Conservation (phyloP, 441 rosid species). For the Macaranga tanarius region DNA sequence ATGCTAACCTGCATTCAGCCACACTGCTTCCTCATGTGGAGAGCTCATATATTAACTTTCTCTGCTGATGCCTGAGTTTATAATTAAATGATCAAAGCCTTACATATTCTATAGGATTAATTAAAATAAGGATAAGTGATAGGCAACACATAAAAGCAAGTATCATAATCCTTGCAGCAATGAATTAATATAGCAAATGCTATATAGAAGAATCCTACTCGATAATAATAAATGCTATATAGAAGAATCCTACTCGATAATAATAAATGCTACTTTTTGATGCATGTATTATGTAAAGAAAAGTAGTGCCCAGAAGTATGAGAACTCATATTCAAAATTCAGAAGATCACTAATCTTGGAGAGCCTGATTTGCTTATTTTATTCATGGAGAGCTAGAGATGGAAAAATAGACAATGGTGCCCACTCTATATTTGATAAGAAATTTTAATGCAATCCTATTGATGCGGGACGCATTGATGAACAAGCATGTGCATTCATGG, state of each 20-base stretch:
- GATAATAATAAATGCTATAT: too few species aligned
- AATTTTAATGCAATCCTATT: neutral
- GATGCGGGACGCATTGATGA: too few species aligned
- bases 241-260: constrained; percentile 9
- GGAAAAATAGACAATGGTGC: neutral
- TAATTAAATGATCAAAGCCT: neutral
- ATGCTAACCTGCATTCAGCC: too few species aligned
- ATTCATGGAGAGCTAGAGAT: neutral
- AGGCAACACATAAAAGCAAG: neutral
- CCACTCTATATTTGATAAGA: neutral
- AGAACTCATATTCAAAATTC: neutral
- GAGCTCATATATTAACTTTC: too few species aligned
- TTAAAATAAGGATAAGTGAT: neutral
- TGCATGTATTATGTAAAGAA: constrained; percentile 3
- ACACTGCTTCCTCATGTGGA: too few species aligned
- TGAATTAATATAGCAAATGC: neutral
- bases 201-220: too few species aligned
- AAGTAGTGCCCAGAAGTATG: neutral
- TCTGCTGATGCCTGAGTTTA: too few species aligned
- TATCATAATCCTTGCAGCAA: neutral
- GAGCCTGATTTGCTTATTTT: neutral
- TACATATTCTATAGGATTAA: neutral
- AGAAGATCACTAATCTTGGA: neutral
- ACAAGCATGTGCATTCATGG: too few species aligned
- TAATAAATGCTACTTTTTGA: neutral